A percentile compares a stretch with the other conserved stretches of the same genome.
phyloP scores from a whole-genome alignment of 805 yeast species.

The Candida koratica region DNA sequence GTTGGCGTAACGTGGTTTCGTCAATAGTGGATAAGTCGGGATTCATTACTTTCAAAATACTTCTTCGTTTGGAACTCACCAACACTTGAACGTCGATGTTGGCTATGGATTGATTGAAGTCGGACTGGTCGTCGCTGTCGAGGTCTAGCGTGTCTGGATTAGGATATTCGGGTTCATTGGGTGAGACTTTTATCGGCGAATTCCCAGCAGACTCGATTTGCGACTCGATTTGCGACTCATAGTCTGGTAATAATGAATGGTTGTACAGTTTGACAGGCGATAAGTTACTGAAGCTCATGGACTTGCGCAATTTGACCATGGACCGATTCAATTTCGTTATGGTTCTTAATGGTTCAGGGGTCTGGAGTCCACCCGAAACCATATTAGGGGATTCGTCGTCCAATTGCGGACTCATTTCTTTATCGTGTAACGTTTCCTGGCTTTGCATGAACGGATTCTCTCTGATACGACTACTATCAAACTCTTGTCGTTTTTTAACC shows the following conservation, averaged over 20 bases:
- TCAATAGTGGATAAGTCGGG: conserved; percentile 36
- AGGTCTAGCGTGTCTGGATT: background rate
- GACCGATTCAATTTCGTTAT: conserved; percentile 14
- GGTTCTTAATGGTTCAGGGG: conserved; percentile 15
- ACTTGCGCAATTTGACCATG: conserved; percentile 14
- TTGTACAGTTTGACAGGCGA: conserved; percentile 8
- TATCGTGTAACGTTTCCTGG: conserved; percentile 13
- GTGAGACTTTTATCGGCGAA: background rate
- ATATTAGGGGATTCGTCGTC: conserved; percentile 3
- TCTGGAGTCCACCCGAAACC: background rate
- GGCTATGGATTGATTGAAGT: conserved; percentile 8
- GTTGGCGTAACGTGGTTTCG: conserved; percentile 10
- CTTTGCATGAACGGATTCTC: conserved; percentile 20
- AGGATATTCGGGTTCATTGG: conserved; percentile 9
- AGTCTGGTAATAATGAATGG: conserved; percentile 10
- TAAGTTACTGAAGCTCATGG: conserved; percentile 15
- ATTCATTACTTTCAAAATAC: conserved; percentile 56
- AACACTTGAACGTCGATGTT: conserved; percentile 61
- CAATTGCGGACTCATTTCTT: background rate
- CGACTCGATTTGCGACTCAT: conserved; percentile 14
- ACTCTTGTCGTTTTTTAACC: conserved; percentile 48
- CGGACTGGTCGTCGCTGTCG: conserved; percentile 10
- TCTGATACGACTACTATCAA: conserved; percentile 23
- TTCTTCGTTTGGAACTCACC: conserved; percentile 61
- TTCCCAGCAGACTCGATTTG: conserved; percentile 10